These are phyloP conservation scores for Bruguiera sexangula DNA, from an alignment of 345 rosid species.

Conservation along the genomic window DNA sequence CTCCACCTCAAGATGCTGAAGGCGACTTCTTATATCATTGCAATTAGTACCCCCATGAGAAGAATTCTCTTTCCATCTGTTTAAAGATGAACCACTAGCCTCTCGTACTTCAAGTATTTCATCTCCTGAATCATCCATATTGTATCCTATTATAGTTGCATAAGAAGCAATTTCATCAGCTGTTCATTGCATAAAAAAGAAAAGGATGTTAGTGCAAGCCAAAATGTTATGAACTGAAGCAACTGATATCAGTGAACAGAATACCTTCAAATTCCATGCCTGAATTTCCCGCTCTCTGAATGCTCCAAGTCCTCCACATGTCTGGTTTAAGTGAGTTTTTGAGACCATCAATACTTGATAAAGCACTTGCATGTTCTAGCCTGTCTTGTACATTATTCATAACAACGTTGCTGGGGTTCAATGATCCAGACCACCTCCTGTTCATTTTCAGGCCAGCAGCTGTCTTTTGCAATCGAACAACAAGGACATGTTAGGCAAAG, in stretches of 20 bases:
- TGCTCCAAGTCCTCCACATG: slow-evolving; percentile 76
- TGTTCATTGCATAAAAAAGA: slow-evolving; percentile 28
- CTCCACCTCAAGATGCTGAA: slow-evolving; percentile 65
- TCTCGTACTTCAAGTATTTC: slow-evolving; percentile 31
- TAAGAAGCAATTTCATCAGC: slow-evolving; percentile 49
- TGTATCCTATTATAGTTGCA: slow-evolving; percentile 11
- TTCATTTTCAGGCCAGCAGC: slow-evolving; percentile 43
- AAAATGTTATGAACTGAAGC: slow-evolving; percentile 4
- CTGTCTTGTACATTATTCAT: slow-evolving; percentile 17
- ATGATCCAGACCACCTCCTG: slow-evolving; percentile 17
- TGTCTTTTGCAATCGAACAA: slow-evolving; percentile 57
- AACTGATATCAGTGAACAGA: slow-evolving; percentile 9
- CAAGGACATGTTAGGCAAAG: slow-evolving; percentile 24
- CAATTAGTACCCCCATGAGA: slow-evolving; percentile 29
- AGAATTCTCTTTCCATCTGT: slow-evolving; percentile 32
- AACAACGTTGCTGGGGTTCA: slow-evolving; percentile 21
- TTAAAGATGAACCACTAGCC: slow-evolving; percentile 24
- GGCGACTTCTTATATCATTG: slow-evolving; percentile 49
- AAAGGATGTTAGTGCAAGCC: slow-evolving; percentile 17
- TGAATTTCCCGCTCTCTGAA: slow-evolving; percentile 54
- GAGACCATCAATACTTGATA: slow-evolving; percentile 28
- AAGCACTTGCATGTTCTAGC: slow-evolving; percentile 26
- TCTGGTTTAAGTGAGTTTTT: slow-evolving; percentile 40
- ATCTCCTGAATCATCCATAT: slow-evolving; percentile 17
- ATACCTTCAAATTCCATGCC: slow-evolving; percentile 70